Base-by-base conservation (phyloP, 305 asterid species). In the Rubia peregrina region DNA sequence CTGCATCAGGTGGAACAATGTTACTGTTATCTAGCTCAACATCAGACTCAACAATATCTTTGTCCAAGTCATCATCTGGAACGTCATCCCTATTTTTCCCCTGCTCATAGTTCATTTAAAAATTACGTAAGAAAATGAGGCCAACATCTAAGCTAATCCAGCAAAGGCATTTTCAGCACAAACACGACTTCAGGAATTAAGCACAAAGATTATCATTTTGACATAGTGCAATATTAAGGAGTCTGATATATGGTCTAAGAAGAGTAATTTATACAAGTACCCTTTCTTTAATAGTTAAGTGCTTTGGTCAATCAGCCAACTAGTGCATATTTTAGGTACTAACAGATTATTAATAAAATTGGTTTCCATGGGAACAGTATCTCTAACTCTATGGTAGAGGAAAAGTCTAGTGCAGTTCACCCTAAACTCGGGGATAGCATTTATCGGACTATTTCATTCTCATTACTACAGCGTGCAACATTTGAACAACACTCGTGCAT, bases 41-140 rank as follows among this genome's bases (percentile, higher is more conserved):
- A 75, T 88, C 91, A 40, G 95, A 90, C 74, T 90, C 95, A 44
- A 83, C 78, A 75, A 88, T 83, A 0, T 87, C 88, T 30, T 81
- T 87, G 16, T 76, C 82, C 69, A 71, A 30, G 61, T 61, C 42
- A 80, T 79, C 80, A 73, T 70, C 67, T 56, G 56, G 38, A 22
- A 53, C 1, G 17, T 65, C 80, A 41, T 60, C 81, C 40, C 70
- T 74, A 24, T 72, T 75, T 70, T 71, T 74, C 33, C 77, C 87
- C 89, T 88, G 83, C 76, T 69, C 57, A 67, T 42, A 7, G 73
- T 64, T 38, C 21, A 64, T 40, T 64, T 41, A 55, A 12, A 9
- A 55, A 24, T 73, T 44, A 22, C 49, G 51, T 64, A 40, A 69
- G 67, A 13, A 74, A 51, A 41, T 55, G 41, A 30, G 1, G 42